These are phyloP conservation scores for Mucor irregularis DNA, from an alignment of 371 early-diverging fungal species.

Conservation along the genomic window DNA sequence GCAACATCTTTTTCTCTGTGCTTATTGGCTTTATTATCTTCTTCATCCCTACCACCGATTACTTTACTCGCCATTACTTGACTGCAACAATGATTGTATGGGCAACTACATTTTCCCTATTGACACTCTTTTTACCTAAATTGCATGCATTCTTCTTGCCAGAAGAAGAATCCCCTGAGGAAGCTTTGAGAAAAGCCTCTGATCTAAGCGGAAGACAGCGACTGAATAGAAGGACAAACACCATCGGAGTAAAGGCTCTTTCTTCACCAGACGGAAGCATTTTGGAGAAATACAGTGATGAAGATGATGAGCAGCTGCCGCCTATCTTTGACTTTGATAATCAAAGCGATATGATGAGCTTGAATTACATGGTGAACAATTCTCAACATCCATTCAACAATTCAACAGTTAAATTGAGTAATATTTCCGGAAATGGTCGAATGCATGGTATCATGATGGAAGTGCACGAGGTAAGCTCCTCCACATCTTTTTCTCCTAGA, in stretches of 20 bases:
- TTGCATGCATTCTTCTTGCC: conserved; percentile 38
- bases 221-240: not conserved
- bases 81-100: conserved; percentile 55
- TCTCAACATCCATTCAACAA: conserved; percentile 3
- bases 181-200: conserved; percentile 21
- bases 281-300: too few species aligned
- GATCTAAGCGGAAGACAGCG: conserved; percentile 25
- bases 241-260: not conserved
- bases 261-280: too few species aligned
- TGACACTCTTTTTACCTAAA: conserved; percentile 57
- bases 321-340: not conserved
- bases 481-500: not conserved
- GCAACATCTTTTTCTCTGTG: conserved; percentile 60
- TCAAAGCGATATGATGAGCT: conserved; percentile 22
- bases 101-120: conserved; percentile 56
- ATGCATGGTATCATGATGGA: conserved; percentile 36
- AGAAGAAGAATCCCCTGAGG: not conserved
- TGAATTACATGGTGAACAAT: conserved; percentile 31
- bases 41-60: conserved; percentile 51
- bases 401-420: conserved; percentile 9
- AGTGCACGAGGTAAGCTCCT: conserved; percentile 45
- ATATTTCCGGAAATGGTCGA: conserved; percentile 14
- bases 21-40: conserved; percentile 53
- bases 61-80: conserved; percentile 52
- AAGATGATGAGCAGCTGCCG: not conserved